phyloP scores from a whole-genome alignment of 345 rosid genomes.

The Salix koriyanagi region DNA sequence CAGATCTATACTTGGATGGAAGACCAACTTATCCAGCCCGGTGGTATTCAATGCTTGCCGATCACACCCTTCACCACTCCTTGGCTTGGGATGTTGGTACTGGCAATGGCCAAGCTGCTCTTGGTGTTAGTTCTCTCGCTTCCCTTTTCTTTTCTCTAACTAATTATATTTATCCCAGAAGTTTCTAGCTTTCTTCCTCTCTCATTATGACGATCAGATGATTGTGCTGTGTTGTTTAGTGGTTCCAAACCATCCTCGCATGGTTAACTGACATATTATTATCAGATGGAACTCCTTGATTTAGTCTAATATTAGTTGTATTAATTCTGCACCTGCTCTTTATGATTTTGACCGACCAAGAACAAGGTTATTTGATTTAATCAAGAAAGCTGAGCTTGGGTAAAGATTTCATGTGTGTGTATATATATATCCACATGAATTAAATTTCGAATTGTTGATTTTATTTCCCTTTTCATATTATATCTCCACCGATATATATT shows the following conservation, averaged over 20 bases:
- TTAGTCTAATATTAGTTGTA: no score
- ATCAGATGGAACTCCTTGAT: no score
- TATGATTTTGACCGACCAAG: no score
- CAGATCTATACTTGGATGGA: slow-evolving; percentile 49
- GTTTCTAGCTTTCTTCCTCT: background rate
- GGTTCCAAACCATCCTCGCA: no score
- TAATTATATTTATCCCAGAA: background rate
- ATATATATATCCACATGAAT: no score
- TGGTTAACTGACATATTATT: no score
- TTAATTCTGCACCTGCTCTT: no score
- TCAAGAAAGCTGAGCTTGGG: no score
- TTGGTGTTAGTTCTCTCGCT: slow-evolving; percentile 35
- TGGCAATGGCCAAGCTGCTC: slow-evolving; percentile 71
- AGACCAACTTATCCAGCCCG: slow-evolving; percentile 54
- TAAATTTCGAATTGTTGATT: no score
- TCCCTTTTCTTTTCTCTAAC: background rate
- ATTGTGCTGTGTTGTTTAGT: background rate
- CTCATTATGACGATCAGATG: background rate
- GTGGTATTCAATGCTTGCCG: slow-evolving; percentile 58
- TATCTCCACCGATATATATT: no score
- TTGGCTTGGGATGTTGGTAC: slow-evolving; percentile 72
- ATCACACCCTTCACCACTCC: slow-evolving; percentile 36
- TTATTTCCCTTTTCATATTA: no score
- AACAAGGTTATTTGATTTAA: background rate
- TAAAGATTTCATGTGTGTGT: no score